Evolutionary conservation across 148 eudicot species (phyloP).

Genomic region (Cornus kousa): DNA sequence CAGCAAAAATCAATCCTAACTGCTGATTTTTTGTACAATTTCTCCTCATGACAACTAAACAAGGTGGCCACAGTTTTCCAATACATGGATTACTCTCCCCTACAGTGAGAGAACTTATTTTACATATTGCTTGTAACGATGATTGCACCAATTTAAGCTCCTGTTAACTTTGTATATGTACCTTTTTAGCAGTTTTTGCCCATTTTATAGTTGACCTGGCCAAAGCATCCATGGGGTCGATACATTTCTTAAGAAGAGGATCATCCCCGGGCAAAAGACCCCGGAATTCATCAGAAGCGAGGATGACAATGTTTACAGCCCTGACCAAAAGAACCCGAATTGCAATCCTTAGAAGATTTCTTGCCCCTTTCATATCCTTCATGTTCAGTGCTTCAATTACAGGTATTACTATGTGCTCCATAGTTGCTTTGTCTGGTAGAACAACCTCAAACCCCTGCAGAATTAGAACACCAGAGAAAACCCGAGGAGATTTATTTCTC

Average conservation of each 20-base stretch:
- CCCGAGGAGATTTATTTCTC: not conserved
- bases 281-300: conserved; percentile 58
- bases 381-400: conserved; percentile 44
- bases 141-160: conserved; percentile 5
- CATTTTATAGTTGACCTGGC: conserved; percentile 53
- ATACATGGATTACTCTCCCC: not conserved
- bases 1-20: too few relatives aligned
- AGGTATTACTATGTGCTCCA: conserved; percentile 49
- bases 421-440: conserved; percentile 53
- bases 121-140: not conserved
- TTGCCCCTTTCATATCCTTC: conserved; percentile 63
- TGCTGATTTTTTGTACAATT: too few relatives aligned
- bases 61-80: not conserved
- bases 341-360: conserved; percentile 54
- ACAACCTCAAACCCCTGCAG: conserved; percentile 64
- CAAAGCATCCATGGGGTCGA: conserved; percentile 68
- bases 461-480: not conserved
- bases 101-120: not conserved
- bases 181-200: conserved; percentile 36
- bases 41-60: not conserved
- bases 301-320: conserved; percentile 53
- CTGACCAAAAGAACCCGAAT: conserved; percentile 52
- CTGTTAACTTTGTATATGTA: not conserved
- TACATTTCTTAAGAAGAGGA: conserved; percentile 58
- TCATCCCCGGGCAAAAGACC: conserved; percentile 51